A percentile compares a stretch with the other conserved stretches of the same genome.
These are phyloP conservation scores for Citrus cavaleriei DNA, from an alignment of 345 rosid genomes.

Conservation along the genomic window DNA sequence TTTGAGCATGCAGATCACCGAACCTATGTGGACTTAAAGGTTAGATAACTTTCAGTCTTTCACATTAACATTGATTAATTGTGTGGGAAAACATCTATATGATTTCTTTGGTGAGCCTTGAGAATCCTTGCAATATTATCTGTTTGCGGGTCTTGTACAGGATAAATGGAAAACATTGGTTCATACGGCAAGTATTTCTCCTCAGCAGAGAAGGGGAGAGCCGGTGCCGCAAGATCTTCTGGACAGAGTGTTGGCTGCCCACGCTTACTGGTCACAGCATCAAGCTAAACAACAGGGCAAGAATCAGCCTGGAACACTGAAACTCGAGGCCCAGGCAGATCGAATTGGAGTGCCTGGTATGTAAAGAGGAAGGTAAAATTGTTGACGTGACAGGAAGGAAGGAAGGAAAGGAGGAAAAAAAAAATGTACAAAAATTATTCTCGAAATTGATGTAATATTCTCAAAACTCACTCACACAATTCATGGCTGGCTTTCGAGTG, in stretches of 20 bases:
- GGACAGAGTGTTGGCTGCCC: constrained; percentile 90
- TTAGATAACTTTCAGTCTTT: constrained; percentile 7
- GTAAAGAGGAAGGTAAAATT: constrained; percentile 22
- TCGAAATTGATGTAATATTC: constrained; percentile 37
- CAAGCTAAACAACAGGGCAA: constrained; percentile 70
- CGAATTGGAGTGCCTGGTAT: constrained; percentile 23
- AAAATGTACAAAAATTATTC: constrained; percentile 39
- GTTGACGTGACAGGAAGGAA: constrained; percentile 33
- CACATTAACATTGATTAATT: neutral
- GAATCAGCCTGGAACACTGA: constrained; percentile 28
- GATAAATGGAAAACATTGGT: constrained; percentile 99
- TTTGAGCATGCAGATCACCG: constrained; percentile 72
- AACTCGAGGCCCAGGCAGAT: constrained; percentile 19
- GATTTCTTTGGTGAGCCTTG: neutral
- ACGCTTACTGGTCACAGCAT: constrained; percentile 75
- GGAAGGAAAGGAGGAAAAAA: constrained; percentile 9
- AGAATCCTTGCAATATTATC: neutral
- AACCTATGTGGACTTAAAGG: constrained; percentile 89
- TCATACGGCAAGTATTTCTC: constrained; percentile 85
- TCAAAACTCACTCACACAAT: constrained; percentile 34
- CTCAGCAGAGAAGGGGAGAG: constrained; percentile 95
- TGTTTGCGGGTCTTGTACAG: constrained; percentile 30
- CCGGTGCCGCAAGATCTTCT: constrained; percentile 90
- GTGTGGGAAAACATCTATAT: neutral
- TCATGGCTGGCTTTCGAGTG: constrained; percentile 27